These are phyloP conservation scores for Colletotrichum sp. DNA, from an alignment of 2,329 filamentous ascomycete genomes.

Conservation along the genomic window DNA sequence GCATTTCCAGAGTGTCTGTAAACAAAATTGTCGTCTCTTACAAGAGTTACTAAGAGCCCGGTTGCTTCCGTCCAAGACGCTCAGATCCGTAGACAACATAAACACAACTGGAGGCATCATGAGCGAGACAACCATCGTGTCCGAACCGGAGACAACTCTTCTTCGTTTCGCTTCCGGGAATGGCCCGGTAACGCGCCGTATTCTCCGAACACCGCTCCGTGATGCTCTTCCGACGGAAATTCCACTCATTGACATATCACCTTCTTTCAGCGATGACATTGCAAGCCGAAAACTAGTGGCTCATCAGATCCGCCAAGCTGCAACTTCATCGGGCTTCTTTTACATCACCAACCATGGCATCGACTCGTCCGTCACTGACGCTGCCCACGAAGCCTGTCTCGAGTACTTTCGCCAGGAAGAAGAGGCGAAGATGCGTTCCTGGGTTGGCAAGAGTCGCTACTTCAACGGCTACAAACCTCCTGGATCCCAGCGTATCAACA, in stretches of 20 bases:
- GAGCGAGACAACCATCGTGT: not conserved
- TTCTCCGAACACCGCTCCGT: conserved; percentile 39
- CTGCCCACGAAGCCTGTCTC: conserved; percentile 36
- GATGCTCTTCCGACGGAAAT: conserved; percentile 48
- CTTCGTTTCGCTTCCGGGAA: conserved; percentile 40
- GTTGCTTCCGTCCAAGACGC: not conserved
- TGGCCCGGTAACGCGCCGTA: conserved; percentile 39
- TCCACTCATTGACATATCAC: conserved; percentile 56
- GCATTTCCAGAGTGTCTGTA: not conserved
- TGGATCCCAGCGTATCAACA: conserved; percentile 51
- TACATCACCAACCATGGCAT: conserved; percentile 59
- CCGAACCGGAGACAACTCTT: conserved; percentile 25
- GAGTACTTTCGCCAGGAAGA: conserved; percentile 54
- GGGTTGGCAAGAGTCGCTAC: conserved; percentile 40
- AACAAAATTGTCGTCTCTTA: not conserved
- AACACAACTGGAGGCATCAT: not conserved
- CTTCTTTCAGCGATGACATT: conserved; percentile 39
- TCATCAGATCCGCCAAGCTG: conserved; percentile 45
- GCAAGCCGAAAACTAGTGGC: conserved; percentile 44
- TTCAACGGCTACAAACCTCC: conserved; percentile 54
- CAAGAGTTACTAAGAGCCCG: not conserved
- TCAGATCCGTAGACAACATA: not conserved
- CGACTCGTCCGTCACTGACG: conserved; percentile 28
- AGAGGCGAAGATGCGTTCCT: conserved; percentile 44
- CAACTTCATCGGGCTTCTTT: conserved; percentile 59